Evolutionary conservation across 495 filamentous ascomycete genomes (phyloP), one percentile per base, ranked within the genome.

Genomic region (Talaromyces thailandensis): DNA sequence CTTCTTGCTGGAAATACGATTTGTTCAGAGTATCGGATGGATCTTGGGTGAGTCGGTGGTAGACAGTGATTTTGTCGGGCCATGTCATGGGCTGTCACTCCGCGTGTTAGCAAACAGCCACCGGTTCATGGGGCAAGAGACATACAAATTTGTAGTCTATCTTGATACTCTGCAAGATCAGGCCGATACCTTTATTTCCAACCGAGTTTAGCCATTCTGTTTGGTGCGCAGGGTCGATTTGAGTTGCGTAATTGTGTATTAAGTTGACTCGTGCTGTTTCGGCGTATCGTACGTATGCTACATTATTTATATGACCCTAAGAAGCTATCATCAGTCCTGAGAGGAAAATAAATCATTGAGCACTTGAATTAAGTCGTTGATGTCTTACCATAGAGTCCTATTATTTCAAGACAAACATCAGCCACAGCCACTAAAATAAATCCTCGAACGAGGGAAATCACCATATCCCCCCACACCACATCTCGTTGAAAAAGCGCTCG

Each of bases 401-500:
- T 28, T 87, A 69, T 28, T 58, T 55, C 29, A 67, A 37, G 53
- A 40, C 16, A 52, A 63, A 26, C 50, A 59, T 26, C 64, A 45
- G 35, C 51, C 31, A 64, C 51, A 2, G 21, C n/a, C 43, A 52
- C 14, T 21, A 61, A 66, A 23, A 11, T 18, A 53, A 58, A 56
- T 25, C 9, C 62, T 59, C 35, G 52, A 37, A 50, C 55, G 29
- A 59, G 45, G 32, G 2, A 51, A 26, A 70, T 52, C 81, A 89
- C 92, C 90, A 93, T 92, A 76, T 98, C 93, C 32, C 91, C 92
- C 92, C 91, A 96, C 0, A 86, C 88, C 23, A 97, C 86, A 70
- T 81, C 77, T 67, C 91, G 86, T n/a, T 82, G 71, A 63, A 83
- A 86, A 43, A 95, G 69, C 4, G 91, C 89, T 59, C 83, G 78